Percentiles rank a stretch among this genome's conserved stretches.
phyloP scores from a whole-genome alignment of 805 yeast genomes.

The Sungouiozyma ichnusensis region DNA sequence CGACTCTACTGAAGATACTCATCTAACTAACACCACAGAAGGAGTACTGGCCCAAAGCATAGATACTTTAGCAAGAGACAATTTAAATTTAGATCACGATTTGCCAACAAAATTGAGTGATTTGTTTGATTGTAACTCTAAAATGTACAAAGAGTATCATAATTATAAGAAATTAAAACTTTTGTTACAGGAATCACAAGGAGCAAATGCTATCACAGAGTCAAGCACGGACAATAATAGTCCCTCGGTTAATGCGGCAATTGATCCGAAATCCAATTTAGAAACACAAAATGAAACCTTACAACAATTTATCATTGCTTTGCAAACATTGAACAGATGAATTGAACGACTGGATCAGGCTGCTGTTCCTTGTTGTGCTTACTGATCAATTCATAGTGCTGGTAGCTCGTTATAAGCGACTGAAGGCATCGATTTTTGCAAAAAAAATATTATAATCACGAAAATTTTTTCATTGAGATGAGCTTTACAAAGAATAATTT shows the following conservation, averaged over 20 bases:
- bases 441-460: neutral
- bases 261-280: no score
- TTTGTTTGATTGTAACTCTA: neutral
- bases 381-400: no score
- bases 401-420: neutral
- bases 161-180: neutral
- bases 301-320: neutral
- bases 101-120: conserved; percentile 3
- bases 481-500: no score
- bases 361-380: no score
- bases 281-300: neutral
- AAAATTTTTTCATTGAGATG: neutral
- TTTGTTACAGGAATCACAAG: neutral
- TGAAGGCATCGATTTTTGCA: neutral
- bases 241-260: no score
- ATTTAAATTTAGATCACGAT: conserved; percentile 10
- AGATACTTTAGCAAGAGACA: conserved; percentile 10
- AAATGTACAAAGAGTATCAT: neutral
- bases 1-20: conserved; percentile 8
- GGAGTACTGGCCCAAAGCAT: conserved; percentile 8
- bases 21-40: neutral
- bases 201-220: neutral
- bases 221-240: no score
- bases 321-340: conserved; percentile 1
- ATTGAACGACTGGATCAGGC: no score